Percentiles rank a stretch among this genome's conserved stretches.
phyloP scores from a whole-genome alignment of 306 rosid genomes.

The Acacia acuminata region DNA sequence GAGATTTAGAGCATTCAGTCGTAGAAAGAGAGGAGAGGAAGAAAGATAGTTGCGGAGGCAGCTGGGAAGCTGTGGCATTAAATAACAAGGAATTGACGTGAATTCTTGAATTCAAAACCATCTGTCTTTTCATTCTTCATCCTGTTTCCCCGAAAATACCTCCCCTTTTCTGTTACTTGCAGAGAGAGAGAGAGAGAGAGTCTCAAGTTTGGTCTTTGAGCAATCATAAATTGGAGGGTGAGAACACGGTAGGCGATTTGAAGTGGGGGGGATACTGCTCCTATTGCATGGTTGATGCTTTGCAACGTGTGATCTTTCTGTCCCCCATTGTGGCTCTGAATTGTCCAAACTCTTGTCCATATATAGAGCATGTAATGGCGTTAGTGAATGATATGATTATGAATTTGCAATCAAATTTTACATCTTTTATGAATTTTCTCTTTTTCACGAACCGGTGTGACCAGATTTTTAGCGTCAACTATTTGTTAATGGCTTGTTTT shows the following conservation, averaged over 20 bases:
- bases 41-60: not conserved
- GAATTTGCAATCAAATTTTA: not conserved
- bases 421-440: not conserved
- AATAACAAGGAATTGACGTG: not conserved
- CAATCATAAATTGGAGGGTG: not conserved
- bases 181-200: not conserved
- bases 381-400: constrained; percentile 2
- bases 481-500: not conserved
- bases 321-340: not conserved
- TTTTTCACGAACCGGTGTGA: not conserved
- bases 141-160: not conserved
- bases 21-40: not conserved
- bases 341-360: not conserved
- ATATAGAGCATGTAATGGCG: not conserved
- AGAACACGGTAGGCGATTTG: not conserved
- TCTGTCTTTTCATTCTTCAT: not conserved
- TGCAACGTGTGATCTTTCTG: constrained; percentile 3
- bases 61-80: not conserved
- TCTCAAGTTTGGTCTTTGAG: not conserved
- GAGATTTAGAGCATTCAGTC: not conserved
- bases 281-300: not conserved
- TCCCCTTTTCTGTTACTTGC: not conserved
- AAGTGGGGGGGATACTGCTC: not conserved
- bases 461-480: not conserved
- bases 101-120: not conserved